Percentiles rank a stretch among this genome's conserved stretches.
Evolutionary conservation across 495 filamentous ascomycete genomes (phyloP).

Genomic region (Extremus antarcticus): DNA sequence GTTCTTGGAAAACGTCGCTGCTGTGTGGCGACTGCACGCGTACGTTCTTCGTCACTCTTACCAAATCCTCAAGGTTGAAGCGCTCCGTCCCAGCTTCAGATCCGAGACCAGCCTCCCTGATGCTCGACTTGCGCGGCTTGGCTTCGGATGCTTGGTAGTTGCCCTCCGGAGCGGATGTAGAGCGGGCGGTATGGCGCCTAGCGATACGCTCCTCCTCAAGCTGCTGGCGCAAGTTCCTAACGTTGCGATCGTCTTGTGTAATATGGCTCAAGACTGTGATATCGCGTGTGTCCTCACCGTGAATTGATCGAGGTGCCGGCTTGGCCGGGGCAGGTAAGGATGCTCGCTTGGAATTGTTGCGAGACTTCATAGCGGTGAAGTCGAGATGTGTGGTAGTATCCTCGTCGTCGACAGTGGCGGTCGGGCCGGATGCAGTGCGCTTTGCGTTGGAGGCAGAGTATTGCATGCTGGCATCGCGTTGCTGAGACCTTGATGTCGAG

Average conservation of each 20-base stretch:
- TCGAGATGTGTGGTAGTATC: constrained; percentile 27
- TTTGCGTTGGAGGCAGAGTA: background rate
- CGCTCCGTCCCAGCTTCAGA: constrained; percentile 18
- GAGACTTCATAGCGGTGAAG: constrained; percentile 3
- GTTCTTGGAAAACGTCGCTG: background rate
- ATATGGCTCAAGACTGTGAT: constrained; percentile 18
- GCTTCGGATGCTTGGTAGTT: background rate
- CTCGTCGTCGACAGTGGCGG: constrained; percentile 5
- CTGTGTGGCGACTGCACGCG: constrained; percentile 19
- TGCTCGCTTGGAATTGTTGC: constrained; percentile 7
- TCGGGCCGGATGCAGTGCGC: background rate
- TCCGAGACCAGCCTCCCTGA: constrained; percentile 23
- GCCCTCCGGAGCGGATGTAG: background rate
- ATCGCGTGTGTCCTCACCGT: constrained; percentile 13
- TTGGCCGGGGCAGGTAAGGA: background rate
- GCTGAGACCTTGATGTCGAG: constrained; percentile 2
- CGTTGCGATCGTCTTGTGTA: constrained; percentile 8
- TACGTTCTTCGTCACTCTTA: constrained; percentile 10
- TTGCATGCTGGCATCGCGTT: background rate
- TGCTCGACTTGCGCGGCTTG: constrained; percentile 24
- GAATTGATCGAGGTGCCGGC: background rate
- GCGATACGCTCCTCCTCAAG: constrained; percentile 27
- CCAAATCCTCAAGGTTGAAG: constrained; percentile 3
- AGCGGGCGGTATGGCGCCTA: background rate
- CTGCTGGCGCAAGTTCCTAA: constrained; percentile 24